Evolutionary conservation across 2,329 filamentous ascomycete species (phyloP), one percentile per base, ranked within the genome.

Genomic region (Coniochaeta prunicola): DNA sequence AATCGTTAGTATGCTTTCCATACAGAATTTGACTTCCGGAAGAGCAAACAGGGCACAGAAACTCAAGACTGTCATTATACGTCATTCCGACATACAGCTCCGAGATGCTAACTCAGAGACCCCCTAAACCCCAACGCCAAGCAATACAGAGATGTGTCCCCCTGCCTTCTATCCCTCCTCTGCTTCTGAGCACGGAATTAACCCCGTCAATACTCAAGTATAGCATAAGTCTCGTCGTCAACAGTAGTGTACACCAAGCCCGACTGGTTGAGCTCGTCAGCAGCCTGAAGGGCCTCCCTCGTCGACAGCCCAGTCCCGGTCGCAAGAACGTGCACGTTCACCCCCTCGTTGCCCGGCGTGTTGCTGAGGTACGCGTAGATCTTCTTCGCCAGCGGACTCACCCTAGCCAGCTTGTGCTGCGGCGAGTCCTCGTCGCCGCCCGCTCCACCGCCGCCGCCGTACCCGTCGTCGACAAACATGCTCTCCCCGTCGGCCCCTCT

Each of bases 171-270:
- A 28, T 28, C 45, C 4, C 17, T 30, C 9, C 21, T 8, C 42
- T 24, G 17, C 31, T 31, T 45, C 40, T n/a, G 15, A n/a, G 15
- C 19, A 33, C 31, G 12, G 6, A 6, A 12, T 33, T 6, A 33
- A 38, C 15, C 36, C 15, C 36, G 19, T 45, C 40, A 87, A 62
- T 80, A 84, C 60, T 96, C 90, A 61, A 97, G 77, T 63, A 96
- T 78, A 48, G 91, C 91, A 88, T 90, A 97, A 0, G 93, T 97
- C 73, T 90, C 83, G 68, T 97, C 93, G 74, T 97, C 92, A 7
- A 96, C 82, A 10, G 96, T 99, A 30, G 91, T 91, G 75, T 91
- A 99, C 64, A 96, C 90, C 66, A 91, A 70, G 31, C 92, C 91
- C 58, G 84, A 75, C 2, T 79, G 79, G 48, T 91, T 73, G 68